Evolutionary conservation across 83 land plant genomes (phyloP).

Genomic region (Thuja plicata): DNA sequence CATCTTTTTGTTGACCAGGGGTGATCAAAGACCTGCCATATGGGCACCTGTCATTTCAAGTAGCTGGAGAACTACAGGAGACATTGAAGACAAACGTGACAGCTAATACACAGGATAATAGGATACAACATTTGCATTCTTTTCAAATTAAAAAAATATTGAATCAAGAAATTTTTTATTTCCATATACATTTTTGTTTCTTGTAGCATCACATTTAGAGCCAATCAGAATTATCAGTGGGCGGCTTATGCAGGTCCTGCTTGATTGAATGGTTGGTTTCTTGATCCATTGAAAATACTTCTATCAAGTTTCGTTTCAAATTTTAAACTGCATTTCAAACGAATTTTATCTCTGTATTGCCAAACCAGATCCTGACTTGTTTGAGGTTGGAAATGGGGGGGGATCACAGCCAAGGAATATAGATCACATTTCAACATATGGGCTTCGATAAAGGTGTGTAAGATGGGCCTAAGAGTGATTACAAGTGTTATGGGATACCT

Average conservation of each 20-base stretch:
- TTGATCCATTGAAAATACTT: no score
- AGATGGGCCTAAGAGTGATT: no score
- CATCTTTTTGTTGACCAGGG: no score
- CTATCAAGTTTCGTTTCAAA: background rate
- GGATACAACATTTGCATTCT: no score
- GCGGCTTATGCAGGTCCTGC: slow-evolving; percentile 48
- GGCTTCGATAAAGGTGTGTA: slow-evolving; percentile 73
- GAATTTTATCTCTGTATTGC: background rate
- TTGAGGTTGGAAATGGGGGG: slow-evolving; percentile 95
- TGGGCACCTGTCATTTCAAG: no score
- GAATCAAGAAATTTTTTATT: background rate
- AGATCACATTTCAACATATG: slow-evolving; percentile 86
- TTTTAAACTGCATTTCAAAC: background rate
- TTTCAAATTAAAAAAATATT: background rate
- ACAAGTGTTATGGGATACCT: background rate
- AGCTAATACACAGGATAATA: no score
- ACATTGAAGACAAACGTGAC: no score
- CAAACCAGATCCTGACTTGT: slow-evolving; percentile 84
- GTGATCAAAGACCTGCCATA: no score
- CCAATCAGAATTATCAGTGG: slow-evolving; percentile 41
- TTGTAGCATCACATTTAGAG: slow-evolving; percentile 34
- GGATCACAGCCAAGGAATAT: slow-evolving; percentile 73
- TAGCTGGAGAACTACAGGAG: no score
- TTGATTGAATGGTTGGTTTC: slow-evolving; percentile 46
- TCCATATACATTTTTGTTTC: background rate